Evolutionary conservation across 2,329 filamentous ascomycete species (phyloP).

Genomic region (Hypoxylon sp.): DNA sequence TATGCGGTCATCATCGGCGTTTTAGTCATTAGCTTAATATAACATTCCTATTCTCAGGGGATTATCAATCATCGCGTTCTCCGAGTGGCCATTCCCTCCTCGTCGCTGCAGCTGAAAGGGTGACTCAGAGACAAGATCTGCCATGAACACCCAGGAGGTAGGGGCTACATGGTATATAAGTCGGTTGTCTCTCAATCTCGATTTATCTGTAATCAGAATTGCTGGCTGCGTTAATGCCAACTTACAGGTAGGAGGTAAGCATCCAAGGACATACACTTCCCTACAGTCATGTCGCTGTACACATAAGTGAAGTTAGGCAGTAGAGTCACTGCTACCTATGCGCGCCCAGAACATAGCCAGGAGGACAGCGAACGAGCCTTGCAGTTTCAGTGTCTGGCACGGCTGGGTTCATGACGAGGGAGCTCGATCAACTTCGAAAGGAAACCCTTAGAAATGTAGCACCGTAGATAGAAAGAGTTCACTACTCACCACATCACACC

Average conservation of each 20-base stretch:
- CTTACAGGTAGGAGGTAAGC: too few species aligned
- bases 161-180: background rate
- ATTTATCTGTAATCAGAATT: background rate
- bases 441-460: background rate
- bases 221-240: too few species aligned
- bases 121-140: background rate
- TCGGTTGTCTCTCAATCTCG: background rate
- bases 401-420: background rate
- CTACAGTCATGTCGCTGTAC: background rate
- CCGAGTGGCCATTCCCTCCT: too few species aligned
- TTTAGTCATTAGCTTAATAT: background rate
- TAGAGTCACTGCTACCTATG: background rate
- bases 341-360: background rate
- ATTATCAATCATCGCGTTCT: too few species aligned
- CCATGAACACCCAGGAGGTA: background rate
- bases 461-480: background rate
- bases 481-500: background rate
- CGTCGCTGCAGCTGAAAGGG: too few species aligned
- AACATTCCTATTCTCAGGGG: too few species aligned
- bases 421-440: background rate
- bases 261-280: background rate
- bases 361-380: too few species aligned
- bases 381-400: background rate
- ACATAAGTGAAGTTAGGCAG: background rate
- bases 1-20: background rate